Evolutionary conservation across 345 rosid genomes (phyloP).

Genomic region (Sisymbrium altissimum): DNA sequence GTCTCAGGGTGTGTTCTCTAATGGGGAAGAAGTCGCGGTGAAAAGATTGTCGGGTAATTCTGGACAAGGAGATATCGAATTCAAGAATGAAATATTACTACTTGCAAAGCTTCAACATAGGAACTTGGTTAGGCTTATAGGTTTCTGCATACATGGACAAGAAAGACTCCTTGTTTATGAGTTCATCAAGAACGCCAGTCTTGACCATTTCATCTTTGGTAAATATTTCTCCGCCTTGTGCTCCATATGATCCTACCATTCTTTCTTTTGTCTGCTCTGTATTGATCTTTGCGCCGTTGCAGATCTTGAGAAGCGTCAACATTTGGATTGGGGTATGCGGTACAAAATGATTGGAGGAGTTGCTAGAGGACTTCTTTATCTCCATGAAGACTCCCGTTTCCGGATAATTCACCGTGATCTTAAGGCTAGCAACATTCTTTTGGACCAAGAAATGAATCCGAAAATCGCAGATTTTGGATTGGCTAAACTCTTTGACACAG

Average conservation of each 20-base stretch:
- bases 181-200: conserved; percentile 45
- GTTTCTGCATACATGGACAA: conserved; percentile 39
- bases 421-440: conserved; percentile 53
- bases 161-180: conserved; percentile 50
- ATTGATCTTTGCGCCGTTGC: not conserved
- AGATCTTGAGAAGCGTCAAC: conserved; percentile 27
- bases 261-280: not conserved
- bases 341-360: conserved; percentile 35
- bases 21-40: conserved; percentile 45
- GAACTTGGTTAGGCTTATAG: conserved; percentile 43
- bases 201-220: conserved; percentile 39
- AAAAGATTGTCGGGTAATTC: conserved; percentile 45
- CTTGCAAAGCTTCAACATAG: conserved; percentile 57
- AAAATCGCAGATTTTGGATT: conserved; percentile 63
- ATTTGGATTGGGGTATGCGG: conserved; percentile 27
- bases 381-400: conserved; percentile 51
- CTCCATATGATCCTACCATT: not conserved
- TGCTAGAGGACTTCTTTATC: conserved; percentile 35
- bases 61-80: conserved; percentile 46
- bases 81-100: conserved; percentile 45
- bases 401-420: conserved; percentile 55
- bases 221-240: not conserved
- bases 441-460: conserved; percentile 50
- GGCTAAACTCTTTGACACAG: conserved; percentile 42
- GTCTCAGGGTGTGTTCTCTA: conserved; percentile 40